A percentile compares a stretch with the other conserved stretches of the same genome.
These are phyloP conservation scores for Trypanosoma boissoni DNA, from an alignment of 208 protist species.

Conservation along the genomic window DNA sequence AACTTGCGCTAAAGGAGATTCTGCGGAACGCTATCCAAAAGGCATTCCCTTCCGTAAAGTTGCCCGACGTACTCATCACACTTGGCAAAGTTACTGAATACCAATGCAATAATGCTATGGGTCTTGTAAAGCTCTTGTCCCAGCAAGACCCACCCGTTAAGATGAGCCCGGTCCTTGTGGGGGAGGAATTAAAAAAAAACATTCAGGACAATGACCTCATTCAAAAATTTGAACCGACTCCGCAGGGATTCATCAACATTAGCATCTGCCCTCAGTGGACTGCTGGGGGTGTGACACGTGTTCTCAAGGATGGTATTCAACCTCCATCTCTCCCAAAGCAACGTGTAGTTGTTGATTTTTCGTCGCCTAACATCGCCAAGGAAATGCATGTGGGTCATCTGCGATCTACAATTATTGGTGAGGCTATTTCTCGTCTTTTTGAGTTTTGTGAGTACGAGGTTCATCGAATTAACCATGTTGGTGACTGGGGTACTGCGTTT, in stretches of 20 bases:
- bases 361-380: slow-evolving; percentile 98
- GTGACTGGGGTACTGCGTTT: slow-evolving; percentile 99
- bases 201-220: slow-evolving; percentile 84
- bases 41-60: slow-evolving; percentile 70
- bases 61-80: slow-evolving; percentile 71
- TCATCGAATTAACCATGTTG: slow-evolving; percentile 96
- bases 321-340: slow-evolving; percentile 60
- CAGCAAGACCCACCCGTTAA: slow-evolving; percentile 76
- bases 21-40: slow-evolving; percentile 64
- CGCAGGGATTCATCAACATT: slow-evolving; percentile 94
- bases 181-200: slow-evolving; percentile 79
- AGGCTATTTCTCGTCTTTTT: slow-evolving; percentile 91
- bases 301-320: slow-evolving; percentile 62
- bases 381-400: slow-evolving; percentile 99
- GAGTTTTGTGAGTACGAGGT: slow-evolving; percentile 95
- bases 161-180: slow-evolving; percentile 79
- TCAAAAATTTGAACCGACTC: slow-evolving; percentile 73
- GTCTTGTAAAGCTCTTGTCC: slow-evolving; percentile 83
- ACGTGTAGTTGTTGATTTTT: slow-evolving; percentile 96
- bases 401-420: slow-evolving; percentile 98
- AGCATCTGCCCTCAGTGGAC: slow-evolving; percentile 67
- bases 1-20: slow-evolving; percentile 80
- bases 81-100: slow-evolving; percentile 88
- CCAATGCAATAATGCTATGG: slow-evolving; percentile 96
- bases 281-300: slow-evolving; percentile 38